A percentile compares a stretch with the other conserved stretches of the same genome.
Evolutionary conservation across 352 stramenopile species (phyloP).

Genomic region (Elongisporangium anandrum): DNA sequence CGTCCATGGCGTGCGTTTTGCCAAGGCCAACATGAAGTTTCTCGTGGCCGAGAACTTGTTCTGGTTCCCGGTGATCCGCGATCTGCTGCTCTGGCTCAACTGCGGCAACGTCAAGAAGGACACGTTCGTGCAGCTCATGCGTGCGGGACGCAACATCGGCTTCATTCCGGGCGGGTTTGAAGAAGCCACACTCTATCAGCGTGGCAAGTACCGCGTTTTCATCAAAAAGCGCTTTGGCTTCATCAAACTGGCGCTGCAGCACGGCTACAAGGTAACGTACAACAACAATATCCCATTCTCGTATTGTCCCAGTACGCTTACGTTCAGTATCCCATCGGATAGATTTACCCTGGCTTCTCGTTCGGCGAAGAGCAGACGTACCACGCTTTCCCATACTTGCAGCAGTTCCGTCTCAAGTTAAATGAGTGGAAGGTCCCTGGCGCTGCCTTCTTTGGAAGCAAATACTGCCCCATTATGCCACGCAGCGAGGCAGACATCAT

Average conservation of each 20-base stretch:
- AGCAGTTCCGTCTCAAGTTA: constrained; percentile 59
- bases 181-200: constrained; percentile 80
- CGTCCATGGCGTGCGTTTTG: constrained; percentile 25
- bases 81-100: constrained; percentile 37
- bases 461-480: constrained; percentile 76
- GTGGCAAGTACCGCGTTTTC: constrained; percentile 75
- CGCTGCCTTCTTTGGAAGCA: constrained; percentile 59
- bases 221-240: constrained; percentile 88
- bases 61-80: constrained; percentile 35
- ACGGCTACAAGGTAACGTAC: constrained; percentile 71
- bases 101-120: constrained; percentile 27
- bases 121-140: constrained; percentile 30
- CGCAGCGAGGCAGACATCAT: constrained; percentile 43
- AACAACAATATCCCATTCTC: not conserved
- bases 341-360: constrained; percentile 76
- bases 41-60: constrained; percentile 48
- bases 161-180: constrained; percentile 89
- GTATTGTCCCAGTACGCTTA: not conserved
- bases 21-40: constrained; percentile 27
- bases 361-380: constrained; percentile 90
- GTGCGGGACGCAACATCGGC: constrained; percentile 31
- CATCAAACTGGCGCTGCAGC: constrained; percentile 87
- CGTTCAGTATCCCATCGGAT: too few species aligned
- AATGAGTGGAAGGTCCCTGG: constrained; percentile 80
- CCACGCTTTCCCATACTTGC: constrained; percentile 66